Evolutionary conservation across 805 yeast species (phyloP).

Genomic region (Candida coleopterorum): DNA sequence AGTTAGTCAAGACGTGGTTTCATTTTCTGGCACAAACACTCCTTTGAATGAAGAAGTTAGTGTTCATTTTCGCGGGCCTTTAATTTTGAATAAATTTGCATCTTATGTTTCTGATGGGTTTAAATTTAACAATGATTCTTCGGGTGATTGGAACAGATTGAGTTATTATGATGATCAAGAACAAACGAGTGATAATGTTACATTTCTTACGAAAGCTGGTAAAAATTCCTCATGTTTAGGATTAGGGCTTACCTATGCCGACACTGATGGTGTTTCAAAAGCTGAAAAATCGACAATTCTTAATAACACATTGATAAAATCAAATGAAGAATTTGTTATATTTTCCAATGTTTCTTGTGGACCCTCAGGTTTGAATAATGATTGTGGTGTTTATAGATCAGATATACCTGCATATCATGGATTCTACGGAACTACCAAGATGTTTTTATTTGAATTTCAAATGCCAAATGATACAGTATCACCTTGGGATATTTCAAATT

Average conservation of each 20-base stretch:
- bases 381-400: constrained; percentile 73
- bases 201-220: constrained; percentile 66
- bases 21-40: constrained; percentile 55
- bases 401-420: constrained; percentile 77
- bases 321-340: constrained; percentile 58
- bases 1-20: constrained; percentile 28
- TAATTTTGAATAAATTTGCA: constrained; percentile 56
- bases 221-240: constrained; percentile 60
- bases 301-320: constrained; percentile 43
- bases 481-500: constrained; percentile 27
- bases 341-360: constrained; percentile 58
- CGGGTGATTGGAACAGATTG: constrained; percentile 51
- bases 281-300: constrained; percentile 48
- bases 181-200: constrained; percentile 55
- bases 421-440: constrained; percentile 58
- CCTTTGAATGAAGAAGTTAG: constrained; percentile 68
- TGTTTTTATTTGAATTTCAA: constrained; percentile 67
- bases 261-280: constrained; percentile 45
- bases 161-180: constrained; percentile 54
- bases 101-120: constrained; percentile 49
- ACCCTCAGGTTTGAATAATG: constrained; percentile 46
- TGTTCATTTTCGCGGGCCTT: constrained; percentile 77
- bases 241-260: constrained; percentile 60
- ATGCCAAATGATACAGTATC: constrained; percentile 54
- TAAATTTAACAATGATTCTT: constrained; percentile 22